Conservation (phyloP, 108 stramenopile species). For the Conticribra guillardii region DNA sequence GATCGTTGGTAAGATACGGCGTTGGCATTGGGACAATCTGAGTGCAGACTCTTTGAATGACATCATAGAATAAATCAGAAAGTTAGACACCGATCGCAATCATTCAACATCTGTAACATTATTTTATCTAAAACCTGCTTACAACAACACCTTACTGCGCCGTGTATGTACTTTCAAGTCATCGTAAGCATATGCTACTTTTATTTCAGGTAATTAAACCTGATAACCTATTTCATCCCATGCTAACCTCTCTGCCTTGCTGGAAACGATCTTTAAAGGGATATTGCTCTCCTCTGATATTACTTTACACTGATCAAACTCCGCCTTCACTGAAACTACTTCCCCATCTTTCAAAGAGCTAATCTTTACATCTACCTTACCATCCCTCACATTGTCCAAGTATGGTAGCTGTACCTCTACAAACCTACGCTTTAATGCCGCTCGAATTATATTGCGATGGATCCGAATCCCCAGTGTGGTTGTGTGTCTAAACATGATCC, state of each 20-base stretch:
- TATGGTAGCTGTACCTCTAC: conserved; percentile 61
- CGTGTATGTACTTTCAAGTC: no score
- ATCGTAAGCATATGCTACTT: conserved; percentile 40
- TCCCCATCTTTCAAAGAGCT: conserved; percentile 66
- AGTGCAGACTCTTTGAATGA: conserved; percentile 58
- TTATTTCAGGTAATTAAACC: conserved; percentile 5
- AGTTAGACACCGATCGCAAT: no score
- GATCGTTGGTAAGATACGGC: conserved; percentile 70
- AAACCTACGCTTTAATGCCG: conserved; percentile 68
- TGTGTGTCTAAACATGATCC: conserved; percentile 82
- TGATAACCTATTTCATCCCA: conserved; percentile 22
- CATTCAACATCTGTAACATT: no score
- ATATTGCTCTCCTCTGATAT: conserved; percentile 65
- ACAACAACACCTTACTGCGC: no score
- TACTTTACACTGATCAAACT: conserved; percentile 89
- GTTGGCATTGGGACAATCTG: conserved; percentile 78
- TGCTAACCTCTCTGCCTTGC: conserved; percentile 47
- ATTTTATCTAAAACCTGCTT: no score
- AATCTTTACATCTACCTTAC: conserved; percentile 75
- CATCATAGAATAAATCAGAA: conserved; percentile 16
- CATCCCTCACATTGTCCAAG: conserved; percentile 47
- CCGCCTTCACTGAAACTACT: conserved; percentile 81
- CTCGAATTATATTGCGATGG: conserved; percentile 68
- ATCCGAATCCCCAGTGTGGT: conserved; percentile 90
- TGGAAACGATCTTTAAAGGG: conserved; percentile 67